Percentiles rank a stretch among this genome's conserved stretches.
Evolutionary conservation across 2,329 filamentous ascomycete species (phyloP).

Genomic region (Aspergillus unguis): DNA sequence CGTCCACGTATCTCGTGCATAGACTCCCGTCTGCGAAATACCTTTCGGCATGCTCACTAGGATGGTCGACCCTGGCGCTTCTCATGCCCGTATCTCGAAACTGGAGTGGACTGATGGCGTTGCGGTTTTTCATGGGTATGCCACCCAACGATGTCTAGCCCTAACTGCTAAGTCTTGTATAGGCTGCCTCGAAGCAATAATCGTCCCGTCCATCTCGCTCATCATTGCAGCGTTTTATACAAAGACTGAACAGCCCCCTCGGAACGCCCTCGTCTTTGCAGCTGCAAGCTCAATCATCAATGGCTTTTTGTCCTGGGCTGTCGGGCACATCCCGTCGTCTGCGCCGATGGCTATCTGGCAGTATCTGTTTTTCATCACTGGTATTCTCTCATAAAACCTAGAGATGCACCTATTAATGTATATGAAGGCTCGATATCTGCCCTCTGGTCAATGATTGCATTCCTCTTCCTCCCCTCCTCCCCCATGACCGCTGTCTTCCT

Average conservation of each 20-base stretch:
- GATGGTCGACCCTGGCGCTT: conserved; percentile 48
- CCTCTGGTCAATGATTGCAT: conserved; percentile 47
- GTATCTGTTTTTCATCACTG: conserved; percentile 17
- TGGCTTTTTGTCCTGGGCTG: conserved; percentile 17
- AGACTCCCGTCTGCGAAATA: conserved; percentile 49
- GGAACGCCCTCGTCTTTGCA: conserved; percentile 29
- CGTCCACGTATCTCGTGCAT: conserved; percentile 21
- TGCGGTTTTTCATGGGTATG: conserved; percentile 10
- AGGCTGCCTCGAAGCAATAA: conserved; percentile 8
- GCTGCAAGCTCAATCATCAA: conserved; percentile 4
- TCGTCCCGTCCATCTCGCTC: conserved; percentile 11
- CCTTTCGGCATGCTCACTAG: conserved; percentile 47
- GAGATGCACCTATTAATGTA: no score
- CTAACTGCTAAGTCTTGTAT: not conserved
- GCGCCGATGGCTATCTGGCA: conserved; percentile 3
- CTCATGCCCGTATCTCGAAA: conserved; percentile 5
- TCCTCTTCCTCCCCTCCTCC: conserved; percentile 44
- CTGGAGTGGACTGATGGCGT: conserved; percentile 9
- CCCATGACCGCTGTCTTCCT: conserved; percentile 55
- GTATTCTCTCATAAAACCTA: no score
- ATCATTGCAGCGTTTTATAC: conserved; percentile 20
- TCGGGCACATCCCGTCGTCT: conserved; percentile 12
- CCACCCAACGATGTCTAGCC: no score
- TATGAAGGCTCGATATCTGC: conserved; percentile 1
- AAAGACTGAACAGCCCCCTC: conserved; percentile 22